These are phyloP conservation scores for Cryptococcus sp. DNA, from an alignment of 1,284 basidiomycete genomes.

Conservation along the genomic window DNA sequence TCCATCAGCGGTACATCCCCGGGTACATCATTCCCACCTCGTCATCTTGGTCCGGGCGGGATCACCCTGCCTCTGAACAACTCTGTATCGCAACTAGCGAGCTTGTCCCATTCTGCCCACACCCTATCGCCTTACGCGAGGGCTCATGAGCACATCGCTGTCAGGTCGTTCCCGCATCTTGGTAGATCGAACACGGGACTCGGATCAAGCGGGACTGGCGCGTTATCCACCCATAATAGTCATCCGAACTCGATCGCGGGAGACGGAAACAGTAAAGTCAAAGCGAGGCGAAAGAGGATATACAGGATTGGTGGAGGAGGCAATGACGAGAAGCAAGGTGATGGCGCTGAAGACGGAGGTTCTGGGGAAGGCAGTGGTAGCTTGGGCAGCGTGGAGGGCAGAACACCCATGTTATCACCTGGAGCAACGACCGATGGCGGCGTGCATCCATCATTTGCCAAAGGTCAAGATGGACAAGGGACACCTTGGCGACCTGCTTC, in stretches of 20 bases:
- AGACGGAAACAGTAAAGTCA: constrained; percentile 54
- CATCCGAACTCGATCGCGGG: constrained; percentile 7
- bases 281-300: constrained; percentile 74
- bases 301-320: constrained; percentile 64
- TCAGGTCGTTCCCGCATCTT: constrained; percentile 73
- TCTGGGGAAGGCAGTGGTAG: not conserved
- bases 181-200: constrained; percentile 38
- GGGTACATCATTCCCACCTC: constrained; percentile 35
- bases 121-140: constrained; percentile 89
- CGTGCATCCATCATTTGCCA: too few species aligned
- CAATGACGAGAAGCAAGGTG: not conserved
- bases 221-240: constrained; percentile 19
- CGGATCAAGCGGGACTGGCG: not conserved
- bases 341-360: not conserved
- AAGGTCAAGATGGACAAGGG: too few species aligned
- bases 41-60: constrained; percentile 36
- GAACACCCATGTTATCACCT: too few species aligned
- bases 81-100: constrained; percentile 76
- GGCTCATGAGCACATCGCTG: constrained; percentile 82
- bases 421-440: not conserved
- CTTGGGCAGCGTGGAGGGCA: too few species aligned
- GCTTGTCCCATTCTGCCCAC: constrained; percentile 81
- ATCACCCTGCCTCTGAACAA: constrained; percentile 76
- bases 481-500: too few species aligned
- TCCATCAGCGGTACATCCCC: constrained; percentile 28